These are phyloP conservation scores for Brachypodium distachyon DNA, from an alignment of 202 grass and related monocot species.

Conservation along the genomic window DNA sequence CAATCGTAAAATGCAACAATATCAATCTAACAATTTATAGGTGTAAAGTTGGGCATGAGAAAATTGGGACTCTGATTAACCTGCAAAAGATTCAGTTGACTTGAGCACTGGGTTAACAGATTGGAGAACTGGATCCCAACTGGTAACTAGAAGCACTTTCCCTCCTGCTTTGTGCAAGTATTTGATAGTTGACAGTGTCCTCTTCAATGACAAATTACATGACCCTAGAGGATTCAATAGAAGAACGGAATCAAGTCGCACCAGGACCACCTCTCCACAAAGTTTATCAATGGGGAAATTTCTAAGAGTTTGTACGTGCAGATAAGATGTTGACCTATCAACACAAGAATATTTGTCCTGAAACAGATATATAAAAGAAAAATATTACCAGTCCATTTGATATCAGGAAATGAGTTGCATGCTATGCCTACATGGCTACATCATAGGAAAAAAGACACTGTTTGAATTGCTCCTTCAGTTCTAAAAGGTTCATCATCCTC, in stretches of 20 bases:
- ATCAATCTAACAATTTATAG: background rate
- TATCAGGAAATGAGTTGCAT: background rate
- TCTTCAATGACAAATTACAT: conserved; percentile 41
- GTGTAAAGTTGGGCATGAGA: background rate
- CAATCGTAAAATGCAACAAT: background rate
- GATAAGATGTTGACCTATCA: conserved; percentile 29
- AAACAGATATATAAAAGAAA: conserved; percentile 14
- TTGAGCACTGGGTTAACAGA: conserved; percentile 28
- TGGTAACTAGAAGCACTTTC: conserved; percentile 62
- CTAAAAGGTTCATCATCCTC: background rate
- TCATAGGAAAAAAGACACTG: background rate
- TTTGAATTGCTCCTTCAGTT: background rate
- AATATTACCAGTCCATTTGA: conserved; percentile 12
- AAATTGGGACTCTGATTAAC: conserved; percentile 23
- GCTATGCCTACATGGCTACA: background rate
- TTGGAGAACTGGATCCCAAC: conserved; percentile 40
- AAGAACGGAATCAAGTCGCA: conserved; percentile 66
- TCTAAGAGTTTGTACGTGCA: conserved; percentile 75
- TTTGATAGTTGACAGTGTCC: conserved; percentile 69
- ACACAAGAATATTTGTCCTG: conserved; percentile 30
- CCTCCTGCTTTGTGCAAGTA: conserved; percentile 67
- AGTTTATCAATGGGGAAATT: conserved; percentile 71
- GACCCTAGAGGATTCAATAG: conserved; percentile 26
- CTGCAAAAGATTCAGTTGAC: conserved; percentile 60
- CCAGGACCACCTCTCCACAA: conserved; percentile 56